These are phyloP conservation scores for Stagonosporopsis cucurbitacearum DNA, from an alignment of 2,329 filamentous ascomycete genomes.

Conservation along the genomic window DNA sequence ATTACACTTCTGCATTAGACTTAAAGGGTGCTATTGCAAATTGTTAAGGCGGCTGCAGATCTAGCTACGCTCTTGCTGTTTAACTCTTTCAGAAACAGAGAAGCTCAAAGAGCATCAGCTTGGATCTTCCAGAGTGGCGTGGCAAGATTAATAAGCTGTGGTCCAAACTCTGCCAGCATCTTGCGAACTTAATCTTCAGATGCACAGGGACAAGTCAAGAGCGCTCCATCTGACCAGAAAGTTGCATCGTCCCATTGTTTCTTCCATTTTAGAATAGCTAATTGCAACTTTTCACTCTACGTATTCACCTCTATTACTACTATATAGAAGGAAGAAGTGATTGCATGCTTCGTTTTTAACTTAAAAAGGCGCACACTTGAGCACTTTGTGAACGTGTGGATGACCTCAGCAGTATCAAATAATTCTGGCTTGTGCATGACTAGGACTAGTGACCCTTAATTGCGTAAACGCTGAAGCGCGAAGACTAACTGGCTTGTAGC, in stretches of 20 bases:
- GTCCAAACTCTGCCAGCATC: constrained; percentile 22
- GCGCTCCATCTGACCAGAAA: constrained; percentile 1
- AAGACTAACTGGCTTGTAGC: constrained; percentile 52
- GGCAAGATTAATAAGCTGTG: constrained; percentile 20
- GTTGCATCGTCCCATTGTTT: constrained; percentile 16
- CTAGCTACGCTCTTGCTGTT: not conserved
- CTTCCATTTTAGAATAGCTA: constrained; percentile 41
- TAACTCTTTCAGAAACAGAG: not conserved
- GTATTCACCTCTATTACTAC: constrained; percentile 54
- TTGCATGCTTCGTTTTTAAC: constrained; percentile 50
- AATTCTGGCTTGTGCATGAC: constrained; percentile 59
- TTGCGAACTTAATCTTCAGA: constrained; percentile 14
- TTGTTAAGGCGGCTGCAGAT: not conserved
- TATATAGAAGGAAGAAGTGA: constrained; percentile 61
- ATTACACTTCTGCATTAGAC: not conserved
- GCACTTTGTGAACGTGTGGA: constrained; percentile 54
- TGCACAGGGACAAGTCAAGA: not conserved
- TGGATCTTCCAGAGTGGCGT: constrained; percentile 22
- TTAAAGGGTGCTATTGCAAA: not conserved
- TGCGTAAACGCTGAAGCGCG: constrained; percentile 54
- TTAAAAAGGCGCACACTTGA: constrained; percentile 56
- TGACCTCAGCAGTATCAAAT: constrained; percentile 46
- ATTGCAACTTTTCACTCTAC: constrained; percentile 39
- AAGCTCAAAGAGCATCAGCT: constrained; percentile 10
- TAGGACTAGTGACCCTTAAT: constrained; percentile 58